Evolutionary conservation across 2,329 filamentous ascomycete species (phyloP).

Genomic region (Pseudocercospora pini-densiflorae): DNA sequence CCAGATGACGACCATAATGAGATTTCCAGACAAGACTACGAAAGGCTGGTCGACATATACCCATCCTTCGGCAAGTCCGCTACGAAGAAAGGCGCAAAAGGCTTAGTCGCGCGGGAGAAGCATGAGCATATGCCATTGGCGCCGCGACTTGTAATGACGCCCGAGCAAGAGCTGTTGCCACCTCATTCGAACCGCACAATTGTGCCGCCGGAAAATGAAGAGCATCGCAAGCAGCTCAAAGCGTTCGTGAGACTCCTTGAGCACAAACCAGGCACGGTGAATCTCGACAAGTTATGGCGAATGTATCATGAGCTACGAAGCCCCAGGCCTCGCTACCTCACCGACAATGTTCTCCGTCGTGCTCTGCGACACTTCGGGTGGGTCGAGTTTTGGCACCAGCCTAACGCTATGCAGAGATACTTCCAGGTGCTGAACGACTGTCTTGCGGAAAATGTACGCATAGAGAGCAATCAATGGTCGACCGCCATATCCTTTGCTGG

Average conservation of each 20-base stretch:
- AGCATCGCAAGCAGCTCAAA: constrained; percentile 29
- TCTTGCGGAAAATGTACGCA: constrained; percentile 70
- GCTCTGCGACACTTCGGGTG: constrained; percentile 72
- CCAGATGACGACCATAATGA: constrained; percentile 21
- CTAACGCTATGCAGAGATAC: constrained; percentile 75
- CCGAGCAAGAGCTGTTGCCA: constrained; percentile 33
- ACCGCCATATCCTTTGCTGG: constrained; percentile 79
- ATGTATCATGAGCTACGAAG: constrained; percentile 58
- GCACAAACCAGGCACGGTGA: constrained; percentile 25
- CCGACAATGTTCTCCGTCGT: constrained; percentile 58
- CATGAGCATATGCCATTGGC: constrained; percentile 29
- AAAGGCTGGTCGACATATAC: constrained; percentile 56
- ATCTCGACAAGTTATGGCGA: constrained; percentile 49
- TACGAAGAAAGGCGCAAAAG: constrained; percentile 11
- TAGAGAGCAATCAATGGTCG: constrained; percentile 78
- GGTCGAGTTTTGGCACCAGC: constrained; percentile 56
- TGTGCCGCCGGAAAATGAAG: constrained; percentile 29
- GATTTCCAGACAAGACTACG: constrained; percentile 50
- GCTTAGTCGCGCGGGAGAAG: constrained; percentile 1
- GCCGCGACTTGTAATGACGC: constrained; percentile 36
- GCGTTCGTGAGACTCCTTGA: constrained; percentile 21
- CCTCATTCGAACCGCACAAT: constrained; percentile 19
- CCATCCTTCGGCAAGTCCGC: constrained; percentile 12
- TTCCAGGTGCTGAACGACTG: constrained; percentile 84
- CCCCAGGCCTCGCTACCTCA: constrained; percentile 59